Evolutionary conservation across 495 filamentous ascomycete genomes (phyloP).

Genomic region (Oleoguttula mirabilis): DNA sequence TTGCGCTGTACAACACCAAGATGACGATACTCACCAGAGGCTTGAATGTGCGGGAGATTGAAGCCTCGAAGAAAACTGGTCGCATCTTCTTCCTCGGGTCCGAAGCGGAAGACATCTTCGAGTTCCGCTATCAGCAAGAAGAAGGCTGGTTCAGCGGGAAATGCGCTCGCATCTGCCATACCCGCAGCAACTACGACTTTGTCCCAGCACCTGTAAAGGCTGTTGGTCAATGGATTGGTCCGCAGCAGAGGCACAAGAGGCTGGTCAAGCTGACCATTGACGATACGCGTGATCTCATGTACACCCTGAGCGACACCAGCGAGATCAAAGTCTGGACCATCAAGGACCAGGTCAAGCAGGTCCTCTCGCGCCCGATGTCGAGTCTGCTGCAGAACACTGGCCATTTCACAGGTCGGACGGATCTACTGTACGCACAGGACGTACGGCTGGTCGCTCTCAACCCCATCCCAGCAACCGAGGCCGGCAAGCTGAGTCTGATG

Average conservation of each 20-base stretch:
- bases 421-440: constrained; percentile 48
- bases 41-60: constrained; percentile 60
- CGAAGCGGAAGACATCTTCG: constrained; percentile 66
- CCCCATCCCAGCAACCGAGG: constrained; percentile 68
- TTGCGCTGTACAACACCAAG: constrained; percentile 69
- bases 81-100: constrained; percentile 91
- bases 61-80: constrained; percentile 60
- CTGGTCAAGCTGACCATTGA: constrained; percentile 72
- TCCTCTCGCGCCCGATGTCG: constrained; percentile 40
- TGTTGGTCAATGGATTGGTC: background rate
- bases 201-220: constrained; percentile 6
- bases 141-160: constrained; percentile 87
- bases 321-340: constrained; percentile 45
- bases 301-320: constrained; percentile 81
- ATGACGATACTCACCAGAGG: constrained; percentile 66
- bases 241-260: constrained; percentile 13
- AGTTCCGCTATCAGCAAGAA: constrained; percentile 90
- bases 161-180: constrained; percentile 75
- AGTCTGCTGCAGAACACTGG: constrained; percentile 55
- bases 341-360: constrained; percentile 24
- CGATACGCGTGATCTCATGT: constrained; percentile 75
- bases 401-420: constrained; percentile 62
- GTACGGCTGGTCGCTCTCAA: constrained; percentile 68
- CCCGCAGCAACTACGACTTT: constrained; percentile 58
- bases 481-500: constrained; percentile 74